phyloP scores from a whole-genome alignment of 169 alveolate species.

The Plasmodium relictum region DNA sequence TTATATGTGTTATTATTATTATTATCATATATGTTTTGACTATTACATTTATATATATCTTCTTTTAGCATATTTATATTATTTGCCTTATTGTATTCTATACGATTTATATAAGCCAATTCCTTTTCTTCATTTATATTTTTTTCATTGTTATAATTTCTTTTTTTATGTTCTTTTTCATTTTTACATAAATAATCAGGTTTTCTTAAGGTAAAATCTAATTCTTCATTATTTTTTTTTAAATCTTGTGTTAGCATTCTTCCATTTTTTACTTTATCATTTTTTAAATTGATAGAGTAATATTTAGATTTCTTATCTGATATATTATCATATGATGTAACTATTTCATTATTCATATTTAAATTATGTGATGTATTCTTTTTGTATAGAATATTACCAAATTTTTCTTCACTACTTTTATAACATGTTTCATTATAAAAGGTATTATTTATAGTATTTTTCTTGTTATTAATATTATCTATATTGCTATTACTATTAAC shows the following conservation, averaged over 20 bases:
- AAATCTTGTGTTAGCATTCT: neutral
- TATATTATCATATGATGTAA: neutral
- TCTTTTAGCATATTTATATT: neutral
- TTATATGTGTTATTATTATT: conserved; percentile 19
- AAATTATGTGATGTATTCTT: neutral
- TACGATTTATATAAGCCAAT: neutral
- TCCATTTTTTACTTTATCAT: conserved; percentile 15
- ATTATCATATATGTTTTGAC: conserved; percentile 4
- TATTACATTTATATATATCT: conserved; percentile 9
- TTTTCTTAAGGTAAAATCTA: neutral
- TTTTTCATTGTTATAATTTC: conserved; percentile 3
- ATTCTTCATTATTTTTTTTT: conserved; percentile 33
- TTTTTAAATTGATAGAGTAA: conserved; percentile 11
- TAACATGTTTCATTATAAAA: conserved; percentile 9
- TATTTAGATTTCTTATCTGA: conserved; percentile 13
- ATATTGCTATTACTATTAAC: neutral
- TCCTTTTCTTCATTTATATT: conserved; percentile 12
- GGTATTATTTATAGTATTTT: neutral
- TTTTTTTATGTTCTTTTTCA: conserved; percentile 33
- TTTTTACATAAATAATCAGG: conserved; percentile 1
- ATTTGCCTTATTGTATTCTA: neutral
- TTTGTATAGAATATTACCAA: neutral
- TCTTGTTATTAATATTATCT: neutral
- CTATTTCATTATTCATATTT: conserved; percentile 19
- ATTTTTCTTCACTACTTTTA: conserved; percentile 35